Evolutionary conservation across 108 stramenopile species (phyloP).

Genomic region (Thalassiosira profunda): DNA sequence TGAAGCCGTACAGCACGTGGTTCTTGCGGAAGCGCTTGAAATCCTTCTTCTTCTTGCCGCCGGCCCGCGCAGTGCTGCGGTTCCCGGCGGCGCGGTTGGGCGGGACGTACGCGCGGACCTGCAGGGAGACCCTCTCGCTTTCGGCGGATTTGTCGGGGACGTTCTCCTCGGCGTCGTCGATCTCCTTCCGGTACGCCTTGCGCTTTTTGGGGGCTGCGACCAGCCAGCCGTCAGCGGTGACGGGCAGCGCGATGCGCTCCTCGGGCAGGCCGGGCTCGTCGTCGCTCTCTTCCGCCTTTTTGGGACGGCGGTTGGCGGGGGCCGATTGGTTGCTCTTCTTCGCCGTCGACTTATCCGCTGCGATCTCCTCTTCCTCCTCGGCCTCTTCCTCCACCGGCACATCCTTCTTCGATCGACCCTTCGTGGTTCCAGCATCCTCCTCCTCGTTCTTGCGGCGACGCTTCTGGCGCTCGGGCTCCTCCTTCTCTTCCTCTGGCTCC

Average conservation of each 20-base stretch:
- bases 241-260: slow-evolving; percentile 36
- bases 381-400: background rate
- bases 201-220: slow-evolving; percentile 43
- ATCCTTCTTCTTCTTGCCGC: slow-evolving; percentile 19
- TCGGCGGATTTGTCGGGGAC: slow-evolving; percentile 27
- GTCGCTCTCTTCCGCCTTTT: slow-evolving; percentile 16
- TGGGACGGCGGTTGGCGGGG: background rate
- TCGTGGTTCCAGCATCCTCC: no score
- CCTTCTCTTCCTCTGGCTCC: background rate
- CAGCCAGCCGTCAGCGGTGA: slow-evolving; percentile 46
- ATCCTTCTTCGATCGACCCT: no score
- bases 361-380: background rate
- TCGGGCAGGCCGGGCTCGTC: slow-evolving; percentile 41
- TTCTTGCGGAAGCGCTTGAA: slow-evolving; percentile 56
- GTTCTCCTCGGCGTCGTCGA: slow-evolving; percentile 15
- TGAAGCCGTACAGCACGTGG: slow-evolving; percentile 28
- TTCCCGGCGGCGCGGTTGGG: background rate
- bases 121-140: slow-evolving; percentile 31
- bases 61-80: background rate
- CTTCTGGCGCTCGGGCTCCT: slow-evolving; percentile 7
- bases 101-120: slow-evolving; percentile 34
- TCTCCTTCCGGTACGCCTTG: slow-evolving; percentile 41
- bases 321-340: slow-evolving; percentile 6
- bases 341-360: background rate
- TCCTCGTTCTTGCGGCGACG: slow-evolving; percentile 21